Evolutionary conservation across 768 basidiomycete genomes (phyloP).

Genomic region (Coprinellus micaceus): DNA sequence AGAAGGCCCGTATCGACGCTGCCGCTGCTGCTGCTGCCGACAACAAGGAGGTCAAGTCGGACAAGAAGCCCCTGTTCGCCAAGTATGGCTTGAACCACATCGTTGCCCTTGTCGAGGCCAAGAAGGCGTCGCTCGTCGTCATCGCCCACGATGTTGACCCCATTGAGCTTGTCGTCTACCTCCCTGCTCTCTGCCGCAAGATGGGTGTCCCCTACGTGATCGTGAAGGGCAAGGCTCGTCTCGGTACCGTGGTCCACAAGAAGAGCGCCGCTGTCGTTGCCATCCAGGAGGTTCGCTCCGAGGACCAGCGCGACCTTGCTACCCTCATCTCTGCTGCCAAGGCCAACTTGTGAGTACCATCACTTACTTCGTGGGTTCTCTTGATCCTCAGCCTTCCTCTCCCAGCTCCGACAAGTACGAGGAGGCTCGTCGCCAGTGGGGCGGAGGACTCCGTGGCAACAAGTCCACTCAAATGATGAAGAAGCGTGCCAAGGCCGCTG

Average conservation of each 20-base stretch:
- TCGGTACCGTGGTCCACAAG: slow-evolving; percentile 97
- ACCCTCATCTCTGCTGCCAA: slow-evolving; percentile 91
- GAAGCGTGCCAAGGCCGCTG: slow-evolving; percentile 91
- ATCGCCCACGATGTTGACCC: slow-evolving; percentile 99
- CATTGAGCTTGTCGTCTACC: slow-evolving; percentile 97
- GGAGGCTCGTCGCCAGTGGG: slow-evolving; percentile 88
- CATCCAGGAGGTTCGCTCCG: slow-evolving; percentile 90
- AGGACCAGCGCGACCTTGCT: slow-evolving; percentile 90
- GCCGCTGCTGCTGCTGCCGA: slow-evolving; percentile 76
- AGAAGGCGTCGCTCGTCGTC: slow-evolving; percentile 59
- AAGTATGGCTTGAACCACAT: slow-evolving; percentile 98
- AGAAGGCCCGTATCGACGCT: slow-evolving; percentile 87
- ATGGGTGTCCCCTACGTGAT: slow-evolving; percentile 99
- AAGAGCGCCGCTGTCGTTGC: slow-evolving; percentile 93
- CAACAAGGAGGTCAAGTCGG: slow-evolving; percentile 58
- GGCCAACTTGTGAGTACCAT: slow-evolving; percentile 84
- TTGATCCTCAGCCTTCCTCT: slow-evolving; percentile 7
- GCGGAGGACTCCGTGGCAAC: slow-evolving; percentile 92
- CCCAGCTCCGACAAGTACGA: slow-evolving; percentile 87
- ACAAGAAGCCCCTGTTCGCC: slow-evolving; percentile 90
- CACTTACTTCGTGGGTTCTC: background rate
- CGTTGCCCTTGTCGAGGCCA: slow-evolving; percentile 93
- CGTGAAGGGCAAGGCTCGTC: slow-evolving; percentile 96
- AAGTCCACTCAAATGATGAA: slow-evolving; percentile 92
- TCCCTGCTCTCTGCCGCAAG: slow-evolving; percentile 97